phyloP scores from a whole-genome alignment of 352 stramenopile species.

The Globisporangium viniferum region DNA sequence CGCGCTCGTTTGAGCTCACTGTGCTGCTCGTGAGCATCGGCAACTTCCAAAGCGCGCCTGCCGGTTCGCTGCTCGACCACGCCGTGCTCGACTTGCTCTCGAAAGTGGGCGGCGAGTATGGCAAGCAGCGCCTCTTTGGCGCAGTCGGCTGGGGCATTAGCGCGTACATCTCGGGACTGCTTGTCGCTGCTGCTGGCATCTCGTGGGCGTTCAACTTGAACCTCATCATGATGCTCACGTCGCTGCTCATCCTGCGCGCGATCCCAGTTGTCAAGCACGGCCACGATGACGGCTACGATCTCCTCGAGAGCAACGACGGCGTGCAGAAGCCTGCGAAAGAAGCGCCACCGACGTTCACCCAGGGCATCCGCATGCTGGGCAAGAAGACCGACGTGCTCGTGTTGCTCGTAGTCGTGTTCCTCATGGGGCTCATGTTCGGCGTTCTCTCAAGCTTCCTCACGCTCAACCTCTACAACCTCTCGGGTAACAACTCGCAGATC shows the following conservation, averaged over 20 bases:
- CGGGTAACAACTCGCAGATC: constrained; percentile 62
- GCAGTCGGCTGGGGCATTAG: constrained; percentile 61
- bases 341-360: constrained; percentile 39
- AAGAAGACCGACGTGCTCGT: constrained; percentile 60
- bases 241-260: constrained; percentile 57
- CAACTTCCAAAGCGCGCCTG: constrained; percentile 64
- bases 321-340: constrained; percentile 7
- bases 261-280: constrained; percentile 52
- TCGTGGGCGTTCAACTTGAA: constrained; percentile 78
- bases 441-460: constrained; percentile 83
- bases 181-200: constrained; percentile 57
- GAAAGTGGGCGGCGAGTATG: constrained; percentile 72
- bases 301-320: constrained; percentile 19
- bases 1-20: constrained; percentile 47
- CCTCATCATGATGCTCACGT: constrained; percentile 42
- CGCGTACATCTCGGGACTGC: constrained; percentile 68
- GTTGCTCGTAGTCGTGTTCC: constrained; percentile 65
- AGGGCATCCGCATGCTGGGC: constrained; percentile 35
- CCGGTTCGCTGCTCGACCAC: constrained; percentile 67
- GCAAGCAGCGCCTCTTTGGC: constrained; percentile 80
- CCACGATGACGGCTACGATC: constrained; percentile 19
- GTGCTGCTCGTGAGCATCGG: constrained; percentile 48
- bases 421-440: constrained; percentile 82
- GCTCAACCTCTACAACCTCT: constrained; percentile 81
- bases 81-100: constrained; percentile 63